A percentile compares a stretch with the other conserved stretches of the same genome.
phyloP scores from a whole-genome alignment of 2,329 filamentous ascomycete genomes.

The Graphilbum fragrans region DNA sequence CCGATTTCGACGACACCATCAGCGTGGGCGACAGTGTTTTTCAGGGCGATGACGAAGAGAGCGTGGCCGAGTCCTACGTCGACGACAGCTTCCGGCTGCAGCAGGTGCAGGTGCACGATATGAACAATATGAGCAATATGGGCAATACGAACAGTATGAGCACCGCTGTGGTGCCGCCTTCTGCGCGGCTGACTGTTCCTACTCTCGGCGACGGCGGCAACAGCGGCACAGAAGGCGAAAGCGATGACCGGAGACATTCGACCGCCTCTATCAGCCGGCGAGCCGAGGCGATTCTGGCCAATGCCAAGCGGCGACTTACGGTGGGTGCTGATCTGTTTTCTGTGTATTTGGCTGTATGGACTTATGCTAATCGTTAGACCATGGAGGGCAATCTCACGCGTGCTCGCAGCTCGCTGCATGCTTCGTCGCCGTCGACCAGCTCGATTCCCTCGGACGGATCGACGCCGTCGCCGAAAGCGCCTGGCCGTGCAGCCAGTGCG shows the following conservation, averaged over 20 bases:
- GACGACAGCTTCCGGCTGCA: slow-evolving; percentile 16
- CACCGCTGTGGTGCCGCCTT: neutral
- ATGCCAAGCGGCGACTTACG: slow-evolving; percentile 79
- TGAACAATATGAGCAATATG: no score
- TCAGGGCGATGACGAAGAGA: slow-evolving; percentile 57
- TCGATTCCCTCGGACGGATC: slow-evolving; percentile 42
- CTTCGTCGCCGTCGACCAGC: slow-evolving; percentile 53
- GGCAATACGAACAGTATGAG: no score
- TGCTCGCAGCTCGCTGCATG: slow-evolving; percentile 57
- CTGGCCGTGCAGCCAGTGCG: slow-evolving; percentile 25
- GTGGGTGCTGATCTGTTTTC: slow-evolving; percentile 26
- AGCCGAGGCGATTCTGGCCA: slow-evolving; percentile 82
- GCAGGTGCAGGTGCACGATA: no score
- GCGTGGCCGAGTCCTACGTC: slow-evolving; percentile 44
- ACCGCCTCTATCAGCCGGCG: slow-evolving; percentile 60
- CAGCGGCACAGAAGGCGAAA: slow-evolving; percentile 33
- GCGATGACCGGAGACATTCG: slow-evolving; percentile 9
- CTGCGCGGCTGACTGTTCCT: slow-evolving; percentile 9
- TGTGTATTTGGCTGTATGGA: neutral
- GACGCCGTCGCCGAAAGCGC: slow-evolving; percentile 38
- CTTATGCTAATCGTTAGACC: slow-evolving; percentile 37
- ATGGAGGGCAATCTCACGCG: slow-evolving; percentile 88
- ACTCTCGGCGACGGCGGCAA: slow-evolving; percentile 9
- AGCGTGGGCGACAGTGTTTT: slow-evolving; percentile 55
- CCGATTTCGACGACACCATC: slow-evolving; percentile 48